Percentiles rank a stretch among this genome's conserved stretches.
Evolutionary conservation across 192 early-diverging fungal species (phyloP).

Genomic region (Radiomyces spectabilis): DNA sequence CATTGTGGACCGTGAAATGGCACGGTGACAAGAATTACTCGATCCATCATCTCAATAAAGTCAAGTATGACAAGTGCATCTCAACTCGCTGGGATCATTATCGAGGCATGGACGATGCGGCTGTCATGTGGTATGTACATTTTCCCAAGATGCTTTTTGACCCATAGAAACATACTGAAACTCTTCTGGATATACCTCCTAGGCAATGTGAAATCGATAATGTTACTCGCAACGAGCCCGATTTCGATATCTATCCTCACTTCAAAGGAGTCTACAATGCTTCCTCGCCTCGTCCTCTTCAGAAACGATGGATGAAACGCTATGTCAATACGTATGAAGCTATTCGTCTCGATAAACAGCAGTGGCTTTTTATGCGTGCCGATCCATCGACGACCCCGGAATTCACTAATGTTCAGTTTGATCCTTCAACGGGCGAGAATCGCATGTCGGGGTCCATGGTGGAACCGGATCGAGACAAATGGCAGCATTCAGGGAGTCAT

Average conservation of each 20-base stretch:
- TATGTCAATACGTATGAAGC: slow-evolving; percentile 12
- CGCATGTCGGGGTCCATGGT: background rate
- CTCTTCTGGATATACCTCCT: too few relatives aligned
- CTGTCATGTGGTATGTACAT: slow-evolving; percentile 17
- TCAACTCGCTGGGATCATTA: slow-evolving; percentile 18
- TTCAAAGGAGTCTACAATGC: slow-evolving; percentile 12
- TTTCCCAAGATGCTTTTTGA: background rate
- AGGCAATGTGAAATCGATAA: slow-evolving; percentile 20
- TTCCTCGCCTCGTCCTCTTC: slow-evolving; percentile 4
- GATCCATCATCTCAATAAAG: slow-evolving; percentile 10
- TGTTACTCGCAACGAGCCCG: background rate
- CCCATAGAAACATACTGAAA: background rate
- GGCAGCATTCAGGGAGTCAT: slow-evolving; percentile 1
- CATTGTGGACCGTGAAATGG: slow-evolving; percentile 16
- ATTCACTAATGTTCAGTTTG: slow-evolving; percentile 7
- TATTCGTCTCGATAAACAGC: slow-evolving; percentile 20
- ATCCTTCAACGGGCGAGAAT: slow-evolving; percentile 9
- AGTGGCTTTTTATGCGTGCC: slow-evolving; percentile 19
- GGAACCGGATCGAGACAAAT: background rate
- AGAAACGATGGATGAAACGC: background rate
- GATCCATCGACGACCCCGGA: background rate
- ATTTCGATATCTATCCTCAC: slow-evolving; percentile 12
- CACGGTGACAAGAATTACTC: slow-evolving; percentile 20
- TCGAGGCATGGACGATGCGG: slow-evolving; percentile 14
- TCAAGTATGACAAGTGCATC: slow-evolving; percentile 13